These are phyloP conservation scores for Kodamaea restingae DNA, from an alignment of 805 yeast genomes.

Conservation along the genomic window DNA sequence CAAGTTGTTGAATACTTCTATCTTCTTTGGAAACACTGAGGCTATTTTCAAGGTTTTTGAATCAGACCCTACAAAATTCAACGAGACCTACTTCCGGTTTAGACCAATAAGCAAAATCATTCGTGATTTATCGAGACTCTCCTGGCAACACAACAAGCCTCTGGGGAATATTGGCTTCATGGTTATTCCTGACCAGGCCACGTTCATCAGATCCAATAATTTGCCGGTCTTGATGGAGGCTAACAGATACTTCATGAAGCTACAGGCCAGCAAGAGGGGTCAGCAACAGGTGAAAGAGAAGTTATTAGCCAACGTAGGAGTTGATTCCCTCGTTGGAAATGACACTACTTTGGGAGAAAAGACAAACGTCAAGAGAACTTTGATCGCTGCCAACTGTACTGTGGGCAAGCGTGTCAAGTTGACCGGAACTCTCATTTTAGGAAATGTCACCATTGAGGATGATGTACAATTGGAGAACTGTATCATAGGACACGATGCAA, in stretches of 20 bases:
- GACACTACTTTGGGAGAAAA: conserved; percentile 70
- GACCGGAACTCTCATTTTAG: conserved; percentile 78
- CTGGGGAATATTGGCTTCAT: conserved; percentile 66
- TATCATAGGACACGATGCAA: conserved; percentile 68
- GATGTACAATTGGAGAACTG: conserved; percentile 82
- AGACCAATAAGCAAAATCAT: conserved; percentile 63
- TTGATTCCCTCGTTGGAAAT: conserved; percentile 76
- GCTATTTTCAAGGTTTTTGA: conserved; percentile 51
- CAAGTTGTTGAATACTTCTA: conserved; percentile 66
- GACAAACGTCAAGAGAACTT: conserved; percentile 81
- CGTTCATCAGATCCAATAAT: conserved; percentile 75
- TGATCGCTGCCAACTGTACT: conserved; percentile 67
- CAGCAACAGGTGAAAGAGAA: conserved; percentile 43
- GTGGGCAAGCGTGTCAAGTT: conserved; percentile 86
- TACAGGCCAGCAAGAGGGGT: conserved; percentile 46
- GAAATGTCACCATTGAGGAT: conserved; percentile 70
- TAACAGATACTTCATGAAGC: conserved; percentile 69
- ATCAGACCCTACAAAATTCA: conserved; percentile 29
- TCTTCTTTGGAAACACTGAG: conserved; percentile 41
- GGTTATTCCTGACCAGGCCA: conserved; percentile 63
- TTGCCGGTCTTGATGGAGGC: conserved; percentile 85
- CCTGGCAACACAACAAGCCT: conserved; percentile 73
- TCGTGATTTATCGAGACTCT: conserved; percentile 83
- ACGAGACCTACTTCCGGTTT: conserved; percentile 35
- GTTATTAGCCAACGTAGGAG: conserved; percentile 73